Evolutionary conservation across 192 early-diverging fungal species (phyloP).

Genomic region (Thamnidium elegans): DNA sequence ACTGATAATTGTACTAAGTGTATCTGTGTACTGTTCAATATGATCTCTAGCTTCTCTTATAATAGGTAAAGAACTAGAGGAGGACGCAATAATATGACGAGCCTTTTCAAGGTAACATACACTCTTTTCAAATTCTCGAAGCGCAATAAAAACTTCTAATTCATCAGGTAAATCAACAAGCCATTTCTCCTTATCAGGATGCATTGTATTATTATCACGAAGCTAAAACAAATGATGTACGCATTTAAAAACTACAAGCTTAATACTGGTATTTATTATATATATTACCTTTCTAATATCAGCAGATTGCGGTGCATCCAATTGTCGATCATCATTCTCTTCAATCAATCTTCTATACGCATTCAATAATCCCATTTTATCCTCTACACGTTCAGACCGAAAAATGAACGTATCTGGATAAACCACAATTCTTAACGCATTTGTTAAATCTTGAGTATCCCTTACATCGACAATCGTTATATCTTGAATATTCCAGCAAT

Average conservation of each 20-base stretch:
- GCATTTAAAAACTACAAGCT: not conserved
- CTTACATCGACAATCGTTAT: constrained; percentile 82
- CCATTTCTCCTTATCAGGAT: constrained; percentile 48
- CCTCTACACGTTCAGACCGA: constrained; percentile 62
- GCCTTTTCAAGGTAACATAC: constrained; percentile 64
- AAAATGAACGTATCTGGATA: constrained; percentile 80
- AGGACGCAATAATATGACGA: constrained; percentile 7
- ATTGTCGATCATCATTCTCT: constrained; percentile 42
- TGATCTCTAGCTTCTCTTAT: constrained; percentile 41
- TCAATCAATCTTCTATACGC: constrained; percentile 57
- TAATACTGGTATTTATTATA: not conserved
- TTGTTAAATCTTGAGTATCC: constrained; percentile 70
- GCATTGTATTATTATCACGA: constrained; percentile 6
- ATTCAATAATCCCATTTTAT: constrained; percentile 63
- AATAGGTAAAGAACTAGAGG: constrained; percentile 18
- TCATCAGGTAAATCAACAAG: constrained; percentile 79
- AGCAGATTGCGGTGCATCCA: constrained; percentile 10
- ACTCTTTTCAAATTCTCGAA: constrained; percentile 85
- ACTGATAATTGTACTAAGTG: constrained; percentile 41
- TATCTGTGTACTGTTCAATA: constrained; percentile 43
- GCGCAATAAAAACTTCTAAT: constrained; percentile 90
- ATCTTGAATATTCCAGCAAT: constrained; percentile 74
- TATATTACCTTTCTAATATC: constrained; percentile 1
- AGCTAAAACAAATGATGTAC: not conserved
- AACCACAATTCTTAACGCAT: constrained; percentile 83